Evolutionary conservation across 2,329 filamentous ascomycete genomes (phyloP), one percentile per base, ranked within the genome.

Genomic region (Paramyrothecium roridum): DNA sequence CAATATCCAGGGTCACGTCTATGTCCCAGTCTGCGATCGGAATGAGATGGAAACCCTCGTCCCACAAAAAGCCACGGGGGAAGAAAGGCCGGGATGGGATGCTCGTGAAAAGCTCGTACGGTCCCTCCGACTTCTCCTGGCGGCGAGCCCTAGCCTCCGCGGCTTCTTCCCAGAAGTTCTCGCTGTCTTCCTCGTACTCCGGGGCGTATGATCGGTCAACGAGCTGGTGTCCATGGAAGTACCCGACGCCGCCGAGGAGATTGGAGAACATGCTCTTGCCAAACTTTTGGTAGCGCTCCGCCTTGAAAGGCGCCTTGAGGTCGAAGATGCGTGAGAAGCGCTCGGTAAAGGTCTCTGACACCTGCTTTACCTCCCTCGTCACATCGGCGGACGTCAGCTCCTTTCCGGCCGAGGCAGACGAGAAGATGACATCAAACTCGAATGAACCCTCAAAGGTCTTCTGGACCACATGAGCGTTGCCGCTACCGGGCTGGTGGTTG

Each of bases 1-100:
- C 83, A 61, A 99, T 91, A 59, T 97, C 91, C 30, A 89, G 76
- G 3, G 90, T 87, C 52, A 98, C 81, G 67, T 97, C 93, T 52
- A 92, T 85, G 69, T 99, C 95, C 90, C 93, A 99, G 61, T 99
- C 93, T 20, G 91, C 83, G 53, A 99, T 87, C 2, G 93, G 93
- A 50, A 96, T 78, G 37, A 99, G 79, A 67, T 99, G 95, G 74
- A 98, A 99, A 1, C 95, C 95, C 71, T 99, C 95, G 65, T 99
- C 95, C 95, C 95, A 99, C 3, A 98, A 80, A 70, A 99, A 99
- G 1, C 95, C 95, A 58, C 95, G 84, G 1, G 95, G 95, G 74
- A 99, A 99, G 78, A 99, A 99, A 0, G 95, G 90, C 4, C 95
- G 82, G 10, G 93, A 98, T 0, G 95, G 95, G 55, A 98, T 88